phyloP scores from a whole-genome alignment of 352 stramenopile genomes.

The Phytophthora meadii region DNA sequence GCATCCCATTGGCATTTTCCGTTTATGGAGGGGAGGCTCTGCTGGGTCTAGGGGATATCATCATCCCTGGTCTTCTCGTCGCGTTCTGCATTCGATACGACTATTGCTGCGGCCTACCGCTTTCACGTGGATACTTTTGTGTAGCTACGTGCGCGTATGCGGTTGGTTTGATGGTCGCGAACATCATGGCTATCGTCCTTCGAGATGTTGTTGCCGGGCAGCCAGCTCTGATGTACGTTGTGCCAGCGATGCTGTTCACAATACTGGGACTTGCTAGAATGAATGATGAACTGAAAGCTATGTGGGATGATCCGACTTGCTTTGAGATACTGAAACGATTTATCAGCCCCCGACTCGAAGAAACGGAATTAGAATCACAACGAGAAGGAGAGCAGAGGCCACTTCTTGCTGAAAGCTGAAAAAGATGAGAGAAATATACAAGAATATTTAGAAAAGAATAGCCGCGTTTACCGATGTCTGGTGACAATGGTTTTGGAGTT shows the following conservation, averaged over 20 bases:
- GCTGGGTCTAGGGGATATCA: conserved; percentile 94
- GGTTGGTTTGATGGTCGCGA: conserved; percentile 91
- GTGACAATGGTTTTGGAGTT: background rate
- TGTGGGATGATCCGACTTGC: conserved; percentile 80
- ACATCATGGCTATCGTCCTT: conserved; percentile 91
- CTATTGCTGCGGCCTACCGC: conserved; percentile 63
- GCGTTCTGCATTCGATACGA: conserved; percentile 93
- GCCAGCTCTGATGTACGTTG: conserved; percentile 96
- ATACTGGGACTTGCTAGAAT: conserved; percentile 61
- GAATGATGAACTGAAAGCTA: conserved; percentile 63
- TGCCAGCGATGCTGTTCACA: conserved; percentile 85
- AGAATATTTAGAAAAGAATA: background rate
- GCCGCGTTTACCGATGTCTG: background rate
- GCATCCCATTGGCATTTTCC: conserved; percentile 91
- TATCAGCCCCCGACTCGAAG: conserved; percentile 19
- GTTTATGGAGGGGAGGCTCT: conserved; percentile 89
- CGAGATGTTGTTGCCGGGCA: conserved; percentile 90
- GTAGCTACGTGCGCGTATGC: conserved; percentile 80
- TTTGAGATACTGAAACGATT: conserved; percentile 32
- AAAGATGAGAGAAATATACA: background rate
- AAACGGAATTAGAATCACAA: conserved; percentile 18
- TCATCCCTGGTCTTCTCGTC: conserved; percentile 92
- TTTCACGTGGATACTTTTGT: conserved; percentile 84
- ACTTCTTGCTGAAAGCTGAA: conserved; percentile 22
- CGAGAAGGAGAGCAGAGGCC: conserved; percentile 28